These are phyloP conservation scores for Hortiboletus flavorubellus DNA, from an alignment of 768 basidiomycete genomes.

Conservation along the genomic window DNA sequence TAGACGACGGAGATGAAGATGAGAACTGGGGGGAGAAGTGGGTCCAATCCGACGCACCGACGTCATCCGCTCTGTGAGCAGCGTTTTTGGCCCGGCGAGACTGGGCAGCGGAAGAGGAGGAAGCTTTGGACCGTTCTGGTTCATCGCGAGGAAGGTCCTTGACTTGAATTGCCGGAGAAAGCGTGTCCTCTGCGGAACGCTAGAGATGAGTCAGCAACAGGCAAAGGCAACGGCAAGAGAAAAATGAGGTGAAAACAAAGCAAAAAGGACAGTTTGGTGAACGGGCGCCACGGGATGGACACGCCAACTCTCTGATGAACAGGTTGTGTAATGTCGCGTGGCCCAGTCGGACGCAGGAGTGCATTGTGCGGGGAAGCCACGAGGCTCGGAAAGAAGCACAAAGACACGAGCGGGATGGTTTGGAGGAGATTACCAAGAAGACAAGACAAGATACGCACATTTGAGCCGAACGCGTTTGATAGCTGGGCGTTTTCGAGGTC, in stretches of 20 bases:
- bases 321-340: neutral
- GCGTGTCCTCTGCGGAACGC: slow-evolving; percentile 45
- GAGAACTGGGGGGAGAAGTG: neutral
- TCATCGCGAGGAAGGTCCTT: slow-evolving; percentile 59
- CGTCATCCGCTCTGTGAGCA: slow-evolving; percentile 84
- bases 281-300: neutral
- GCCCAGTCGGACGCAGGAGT: too few relatives aligned
- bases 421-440: neutral
- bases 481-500: slow-evolving; percentile 76
- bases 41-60: slow-evolving; percentile 54
- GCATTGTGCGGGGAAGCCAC: slow-evolving; percentile 11
- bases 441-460: slow-evolving; percentile 43
- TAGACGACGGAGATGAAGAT: slow-evolving; percentile 34
- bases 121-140: slow-evolving; percentile 54
- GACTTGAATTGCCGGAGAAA: slow-evolving; percentile 44
- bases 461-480: slow-evolving; percentile 61
- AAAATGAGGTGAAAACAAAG: neutral
- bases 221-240: neutral
- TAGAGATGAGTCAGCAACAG: slow-evolving; percentile 22
- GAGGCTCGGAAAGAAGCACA: slow-evolving; percentile 14
- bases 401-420: slow-evolving; percentile 5
- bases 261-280: neutral
- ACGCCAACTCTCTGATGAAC: too few relatives aligned
- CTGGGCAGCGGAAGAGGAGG: slow-evolving; percentile 77
- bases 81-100: slow-evolving; percentile 90